Base-by-base conservation (phyloP, 306 rosid genomes). In the Glycine tomentella region DNA sequence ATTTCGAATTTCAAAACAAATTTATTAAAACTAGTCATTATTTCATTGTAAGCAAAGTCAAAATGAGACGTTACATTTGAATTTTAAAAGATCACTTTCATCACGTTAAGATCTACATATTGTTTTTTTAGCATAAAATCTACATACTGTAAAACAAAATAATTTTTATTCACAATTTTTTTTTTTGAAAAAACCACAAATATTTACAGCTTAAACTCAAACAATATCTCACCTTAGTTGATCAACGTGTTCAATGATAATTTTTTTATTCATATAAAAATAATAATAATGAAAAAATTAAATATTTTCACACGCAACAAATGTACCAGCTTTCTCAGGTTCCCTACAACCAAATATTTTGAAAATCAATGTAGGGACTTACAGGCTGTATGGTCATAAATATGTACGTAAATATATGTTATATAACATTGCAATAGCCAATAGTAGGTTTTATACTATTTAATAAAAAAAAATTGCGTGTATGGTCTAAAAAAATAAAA, bases 41-140 rank as follows among this genome's bases (percentile, higher is more conserved):
- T 3, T 59, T 59, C n/a, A n/a, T n/a, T 3, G 40, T 10, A 11
- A 58, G 7, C 45, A 62, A 62, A 62, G 42, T 31, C 45, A 62
- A 62, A 56, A 62, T 13, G 68, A 62, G 45, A 62, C 44, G n/a
- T 62, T 62, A 33, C 45, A 31, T 63, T 63, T 63, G 10, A 63
- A 63, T 36, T 63, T 63, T 3, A 13, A 63, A 63, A 13, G 0
- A 6, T 34, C 6, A 36, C 48, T 12, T 63, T 36, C 69, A 63
- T 14, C 16, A 13, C 33, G 8, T 31, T 61, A 61, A 31, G 7
- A n/a, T n/a, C n/a, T 25, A 61, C 6, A 59, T 9, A 59, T 3
- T 56, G n/a, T n/a, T n/a, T n/a, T n/a, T n/a, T n/a, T n/a, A n/a
- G n/a, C n/a, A n/a, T n/a, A n/a, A n/a, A n/a, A n/a, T n/a, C n/a